These are phyloP conservation scores for Globisporangium iwayamae DNA, from an alignment of 352 stramenopile genomes.

Conservation along the genomic window DNA sequence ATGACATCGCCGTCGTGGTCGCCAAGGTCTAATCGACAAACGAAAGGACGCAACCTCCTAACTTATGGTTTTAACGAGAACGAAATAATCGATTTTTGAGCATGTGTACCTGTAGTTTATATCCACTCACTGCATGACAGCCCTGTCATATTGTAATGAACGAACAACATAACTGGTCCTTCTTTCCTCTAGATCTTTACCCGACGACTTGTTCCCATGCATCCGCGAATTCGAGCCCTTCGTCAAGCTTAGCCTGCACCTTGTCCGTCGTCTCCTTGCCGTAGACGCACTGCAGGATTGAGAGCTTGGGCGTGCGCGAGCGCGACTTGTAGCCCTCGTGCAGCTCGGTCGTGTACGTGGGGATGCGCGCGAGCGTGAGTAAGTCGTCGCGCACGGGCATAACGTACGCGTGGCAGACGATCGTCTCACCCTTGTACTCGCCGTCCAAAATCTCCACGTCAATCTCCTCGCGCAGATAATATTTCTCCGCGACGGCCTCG, in stretches of 20 bases:
- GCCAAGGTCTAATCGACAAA: conserved; percentile 29
- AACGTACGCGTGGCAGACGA: conserved; percentile 53
- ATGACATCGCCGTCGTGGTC: conserved; percentile 67
- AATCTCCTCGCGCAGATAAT: conserved; percentile 65
- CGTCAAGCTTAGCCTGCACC: conserved; percentile 39
- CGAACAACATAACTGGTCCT: background rate
- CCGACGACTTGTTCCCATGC: conserved; percentile 30
- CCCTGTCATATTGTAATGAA: background rate
- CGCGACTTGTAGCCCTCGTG: conserved; percentile 48
- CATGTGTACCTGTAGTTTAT: no score
- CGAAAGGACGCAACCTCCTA: background rate
- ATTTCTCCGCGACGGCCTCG: conserved; percentile 63
- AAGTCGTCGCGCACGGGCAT: conserved; percentile 52
- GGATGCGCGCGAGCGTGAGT: conserved; percentile 41
- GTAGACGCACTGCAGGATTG: conserved; percentile 60
- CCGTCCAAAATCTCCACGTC: conserved; percentile 48
- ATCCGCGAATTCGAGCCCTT: conserved; percentile 36
- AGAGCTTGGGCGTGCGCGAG: conserved; percentile 34
- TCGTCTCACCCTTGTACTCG: conserved; percentile 30
- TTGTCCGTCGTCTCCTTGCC: conserved; percentile 29
- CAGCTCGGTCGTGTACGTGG: conserved; percentile 46
- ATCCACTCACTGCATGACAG: background rate
- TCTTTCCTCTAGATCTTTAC: background rate
- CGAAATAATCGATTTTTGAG: conserved; percentile 7
- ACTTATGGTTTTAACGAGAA: conserved; percentile 8